These are phyloP conservation scores for Botryobasidium botryosum DNA, from an alignment of 768 basidiomycete species.

Conservation along the genomic window DNA sequence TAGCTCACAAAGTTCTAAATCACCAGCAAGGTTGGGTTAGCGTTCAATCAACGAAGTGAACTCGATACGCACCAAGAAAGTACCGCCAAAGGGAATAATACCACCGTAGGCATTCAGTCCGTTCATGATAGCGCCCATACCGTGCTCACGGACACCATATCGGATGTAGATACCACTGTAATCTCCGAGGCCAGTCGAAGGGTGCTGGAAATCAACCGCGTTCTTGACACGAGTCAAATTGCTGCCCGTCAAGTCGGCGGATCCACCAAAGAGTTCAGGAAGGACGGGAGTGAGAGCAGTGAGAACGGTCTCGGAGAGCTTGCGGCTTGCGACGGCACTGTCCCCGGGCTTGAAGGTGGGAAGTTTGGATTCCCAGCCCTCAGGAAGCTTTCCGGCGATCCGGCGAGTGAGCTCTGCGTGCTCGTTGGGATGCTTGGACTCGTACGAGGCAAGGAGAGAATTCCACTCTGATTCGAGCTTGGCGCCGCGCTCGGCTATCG, in stretches of 20 bases:
- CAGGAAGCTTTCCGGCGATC: constrained; percentile 65
- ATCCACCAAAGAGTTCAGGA: constrained; percentile 79
- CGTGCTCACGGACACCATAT: constrained; percentile 95
- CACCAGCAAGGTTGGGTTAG: background rate
- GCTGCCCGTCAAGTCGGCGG: constrained; percentile 81
- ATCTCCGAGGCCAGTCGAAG: constrained; percentile 63
- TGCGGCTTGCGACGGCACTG: constrained; percentile 77
- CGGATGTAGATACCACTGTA: constrained; percentile 85
- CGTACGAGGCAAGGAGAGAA: constrained; percentile 46
- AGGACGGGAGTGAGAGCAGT: constrained; percentile 54
- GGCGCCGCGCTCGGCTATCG: constrained; percentile 54
- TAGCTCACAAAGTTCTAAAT: constrained; percentile 81
- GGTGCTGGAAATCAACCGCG: constrained; percentile 82
- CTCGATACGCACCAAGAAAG: constrained; percentile 52
- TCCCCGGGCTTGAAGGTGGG: constrained; percentile 76
- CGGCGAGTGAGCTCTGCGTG: constrained; percentile 76
- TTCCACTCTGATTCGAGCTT: constrained; percentile 62
- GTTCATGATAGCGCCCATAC: constrained; percentile 91
- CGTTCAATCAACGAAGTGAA: background rate
- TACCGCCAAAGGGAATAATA: constrained; percentile 79
- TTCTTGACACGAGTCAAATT: constrained; percentile 80
- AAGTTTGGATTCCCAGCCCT: constrained; percentile 70
- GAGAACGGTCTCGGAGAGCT: constrained; percentile 81
- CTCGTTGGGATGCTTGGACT: constrained; percentile 64
- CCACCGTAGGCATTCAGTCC: constrained; percentile 81